A percentile compares a stretch with the other conserved stretches of the same genome.
These are phyloP conservation scores for Omphalea diandra DNA, from an alignment of 441 rosid genomes.

Conservation along the genomic window DNA sequence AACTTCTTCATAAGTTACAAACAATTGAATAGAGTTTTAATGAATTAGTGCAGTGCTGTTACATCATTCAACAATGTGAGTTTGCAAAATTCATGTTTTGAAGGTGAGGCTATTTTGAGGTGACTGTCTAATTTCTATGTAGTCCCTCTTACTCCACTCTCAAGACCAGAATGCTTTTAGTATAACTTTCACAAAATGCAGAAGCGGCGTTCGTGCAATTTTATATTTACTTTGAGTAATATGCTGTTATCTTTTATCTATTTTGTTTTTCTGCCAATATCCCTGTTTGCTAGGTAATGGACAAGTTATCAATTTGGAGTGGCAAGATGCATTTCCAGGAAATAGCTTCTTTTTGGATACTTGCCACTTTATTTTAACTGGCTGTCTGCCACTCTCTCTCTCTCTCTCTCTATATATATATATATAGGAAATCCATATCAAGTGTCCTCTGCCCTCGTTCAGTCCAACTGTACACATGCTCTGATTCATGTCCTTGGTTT, in stretches of 20 bases:
- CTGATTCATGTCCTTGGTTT: background rate
- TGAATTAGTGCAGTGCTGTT: background rate
- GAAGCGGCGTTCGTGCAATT: background rate
- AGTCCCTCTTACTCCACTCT: background rate
- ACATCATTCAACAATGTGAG: background rate
- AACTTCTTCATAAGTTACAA: constrained; percentile 5
- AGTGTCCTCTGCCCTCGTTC: background rate
- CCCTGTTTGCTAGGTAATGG: background rate
- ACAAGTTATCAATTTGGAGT: background rate
- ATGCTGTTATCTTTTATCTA: background rate
- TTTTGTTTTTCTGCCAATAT: background rate
- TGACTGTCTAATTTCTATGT: background rate
- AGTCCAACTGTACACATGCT: background rate
- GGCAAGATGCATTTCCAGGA: background rate
- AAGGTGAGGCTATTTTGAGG: background rate
- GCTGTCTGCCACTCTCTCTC: background rate
- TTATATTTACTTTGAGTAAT: background rate
- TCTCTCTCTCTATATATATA: too few relatives aligned
- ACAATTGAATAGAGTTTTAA: background rate
- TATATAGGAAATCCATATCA: background rate
- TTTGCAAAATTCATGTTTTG: background rate
- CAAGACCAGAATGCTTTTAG: background rate
- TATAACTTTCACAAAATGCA: background rate
- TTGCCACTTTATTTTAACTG: background rate
- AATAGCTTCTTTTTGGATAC: constrained; percentile 3